phyloP scores from a whole-genome alignment of 305 asterid genomes.

The Fraxinus greggii region DNA sequence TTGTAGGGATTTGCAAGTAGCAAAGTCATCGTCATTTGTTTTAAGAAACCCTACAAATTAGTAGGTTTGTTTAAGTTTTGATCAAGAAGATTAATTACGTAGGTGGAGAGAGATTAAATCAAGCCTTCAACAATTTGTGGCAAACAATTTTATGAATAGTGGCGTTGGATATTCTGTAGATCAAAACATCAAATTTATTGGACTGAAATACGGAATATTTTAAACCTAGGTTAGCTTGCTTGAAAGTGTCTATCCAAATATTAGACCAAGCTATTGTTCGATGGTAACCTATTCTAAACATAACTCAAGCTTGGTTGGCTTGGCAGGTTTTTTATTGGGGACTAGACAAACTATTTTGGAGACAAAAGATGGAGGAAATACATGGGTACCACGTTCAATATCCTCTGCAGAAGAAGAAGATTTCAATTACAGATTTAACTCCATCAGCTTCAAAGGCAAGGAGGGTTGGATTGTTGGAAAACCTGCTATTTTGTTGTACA shows the following conservation, averaged over 20 bases:
- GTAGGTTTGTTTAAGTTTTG: background rate
- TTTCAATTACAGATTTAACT: constrained; percentile 83
- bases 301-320: constrained; percentile 7
- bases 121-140: background rate
- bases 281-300: background rate
- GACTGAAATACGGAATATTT: background rate
- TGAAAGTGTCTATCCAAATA: no score
- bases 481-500: constrained; percentile 77
- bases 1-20: background rate
- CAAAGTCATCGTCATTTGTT: background rate
- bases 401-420: constrained; percentile 96
- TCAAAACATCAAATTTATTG: background rate
- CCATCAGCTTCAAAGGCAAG: constrained; percentile 89
- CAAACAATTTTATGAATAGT: background rate
- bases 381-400: constrained; percentile 83
- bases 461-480: constrained; percentile 99
- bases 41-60: background rate
- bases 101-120: background rate
- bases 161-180: background rate
- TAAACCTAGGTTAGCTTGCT: no score
- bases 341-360: constrained; percentile 92
- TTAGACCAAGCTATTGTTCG: no score
- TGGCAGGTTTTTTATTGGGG: constrained; percentile 79
- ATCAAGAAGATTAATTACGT: background rate
- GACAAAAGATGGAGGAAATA: constrained; percentile 92